Evolutionary conservation across 2,329 filamentous ascomycete species (phyloP).

Genomic region (Cadophora gregata): DNA sequence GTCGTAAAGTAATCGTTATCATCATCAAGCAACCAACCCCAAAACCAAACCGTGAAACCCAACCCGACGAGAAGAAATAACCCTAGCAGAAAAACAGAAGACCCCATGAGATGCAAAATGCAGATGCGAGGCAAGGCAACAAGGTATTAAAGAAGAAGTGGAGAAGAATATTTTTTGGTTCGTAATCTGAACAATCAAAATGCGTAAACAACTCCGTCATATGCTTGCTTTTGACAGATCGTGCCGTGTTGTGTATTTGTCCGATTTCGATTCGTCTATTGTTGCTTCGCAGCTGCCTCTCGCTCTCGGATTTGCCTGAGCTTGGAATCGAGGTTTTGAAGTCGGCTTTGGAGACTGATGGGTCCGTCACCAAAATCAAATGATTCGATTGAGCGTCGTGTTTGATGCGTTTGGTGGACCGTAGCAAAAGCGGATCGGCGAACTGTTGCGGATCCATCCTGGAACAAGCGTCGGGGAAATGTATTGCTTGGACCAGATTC

Average conservation of each 20-base stretch:
- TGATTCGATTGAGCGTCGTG: constrained; percentile 43
- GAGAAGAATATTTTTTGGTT: background rate
- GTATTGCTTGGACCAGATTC: constrained; percentile 59
- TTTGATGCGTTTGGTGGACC: constrained; percentile 52
- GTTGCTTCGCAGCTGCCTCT: constrained; percentile 29
- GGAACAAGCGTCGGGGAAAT: constrained; percentile 63
- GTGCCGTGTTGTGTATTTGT: background rate
- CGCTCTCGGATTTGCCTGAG: constrained; percentile 41
- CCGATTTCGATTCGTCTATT: background rate
- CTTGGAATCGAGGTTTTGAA: constrained; percentile 38
- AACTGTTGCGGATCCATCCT: constrained; percentile 41
- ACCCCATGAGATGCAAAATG: constrained; percentile 19
- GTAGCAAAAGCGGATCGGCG: constrained; percentile 61
- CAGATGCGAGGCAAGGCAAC: constrained; percentile 9
- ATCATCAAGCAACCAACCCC: background rate
- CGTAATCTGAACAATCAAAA: background rate
- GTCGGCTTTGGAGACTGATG: constrained; percentile 37
- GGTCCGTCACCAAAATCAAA: constrained; percentile 42
- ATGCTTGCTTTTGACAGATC: constrained; percentile 18
- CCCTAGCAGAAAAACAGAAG: background rate
- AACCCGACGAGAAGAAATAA: background rate
- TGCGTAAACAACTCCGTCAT: constrained; percentile 7
- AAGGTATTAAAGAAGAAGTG: constrained; percentile 6
- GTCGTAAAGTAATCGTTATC: constrained; percentile 10
- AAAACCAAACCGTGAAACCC: background rate